A percentile compares a stretch with the other conserved stretches of the same genome.
Conservation (phyloP, 805 yeast genomes). For the Candida ortonii region DNA sequence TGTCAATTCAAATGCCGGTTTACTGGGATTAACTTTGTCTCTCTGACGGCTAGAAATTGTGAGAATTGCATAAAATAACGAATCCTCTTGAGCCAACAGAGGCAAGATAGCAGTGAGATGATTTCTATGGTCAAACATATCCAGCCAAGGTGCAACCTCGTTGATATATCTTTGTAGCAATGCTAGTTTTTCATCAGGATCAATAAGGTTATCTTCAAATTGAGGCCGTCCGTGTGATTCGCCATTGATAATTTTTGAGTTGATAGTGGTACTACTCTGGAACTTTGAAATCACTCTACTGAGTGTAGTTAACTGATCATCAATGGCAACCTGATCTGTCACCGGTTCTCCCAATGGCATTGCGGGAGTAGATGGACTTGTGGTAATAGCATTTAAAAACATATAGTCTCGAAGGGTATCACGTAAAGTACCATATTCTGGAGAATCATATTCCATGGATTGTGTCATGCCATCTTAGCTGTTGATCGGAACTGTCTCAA, state of each 20-base stretch:
- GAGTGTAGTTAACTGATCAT: constrained; percentile 13
- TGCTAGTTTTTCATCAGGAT: constrained; percentile 24
- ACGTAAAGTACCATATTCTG: constrained; percentile 24
- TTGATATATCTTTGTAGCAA: constrained; percentile 19
- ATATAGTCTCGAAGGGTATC: constrained; percentile 38
- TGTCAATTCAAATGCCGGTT: constrained; percentile 15
- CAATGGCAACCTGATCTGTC: constrained; percentile 8
- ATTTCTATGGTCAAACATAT: constrained; percentile 25
- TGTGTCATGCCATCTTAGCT: too few species aligned
- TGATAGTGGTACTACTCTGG: constrained; percentile 12
- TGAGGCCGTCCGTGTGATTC: constrained; percentile 6
- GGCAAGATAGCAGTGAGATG: constrained; percentile 24
- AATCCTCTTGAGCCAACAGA: constrained; percentile 17
- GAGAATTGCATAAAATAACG: constrained; percentile 16
- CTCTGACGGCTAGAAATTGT: constrained; percentile 23
- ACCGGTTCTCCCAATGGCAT: constrained; percentile 6
- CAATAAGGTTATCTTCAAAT: constrained; percentile 26
- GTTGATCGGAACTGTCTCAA: too few species aligned
- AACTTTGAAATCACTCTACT: constrained; percentile 15
- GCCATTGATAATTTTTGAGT: constrained; percentile 4
- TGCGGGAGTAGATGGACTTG: constrained; percentile 16
- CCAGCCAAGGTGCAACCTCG: constrained; percentile 25
- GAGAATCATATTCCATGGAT: constrained; percentile 13
- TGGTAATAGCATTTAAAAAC: constrained; percentile 36
- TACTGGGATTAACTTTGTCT: constrained; percentile 12